Percentiles rank a stretch among this genome's conserved stretches.
phyloP scores from a whole-genome alignment of 1,284 basidiomycete genomes.

The Sporisorium reilianum region DNA sequence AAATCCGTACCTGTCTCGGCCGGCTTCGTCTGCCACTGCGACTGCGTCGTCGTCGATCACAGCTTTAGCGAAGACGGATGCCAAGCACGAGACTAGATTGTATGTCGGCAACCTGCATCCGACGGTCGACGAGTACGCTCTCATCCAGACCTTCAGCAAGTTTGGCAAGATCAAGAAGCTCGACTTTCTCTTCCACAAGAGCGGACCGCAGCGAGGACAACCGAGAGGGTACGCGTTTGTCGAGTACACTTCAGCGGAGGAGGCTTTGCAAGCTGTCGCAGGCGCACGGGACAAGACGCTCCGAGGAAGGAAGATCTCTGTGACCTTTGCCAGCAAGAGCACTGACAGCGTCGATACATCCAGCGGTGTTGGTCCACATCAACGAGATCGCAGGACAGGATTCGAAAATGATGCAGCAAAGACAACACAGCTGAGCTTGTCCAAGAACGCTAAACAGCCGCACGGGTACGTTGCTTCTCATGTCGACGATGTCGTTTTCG shows the following conservation, averaged over 20 bases:
- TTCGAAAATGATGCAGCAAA: constrained; percentile 74
- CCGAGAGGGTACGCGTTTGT: constrained; percentile 95
- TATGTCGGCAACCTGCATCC: constrained; percentile 92
- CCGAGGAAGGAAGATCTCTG: constrained; percentile 85
- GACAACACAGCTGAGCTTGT: constrained; percentile 86
- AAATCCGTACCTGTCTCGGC: constrained; percentile 28
- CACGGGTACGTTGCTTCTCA: constrained; percentile 73
- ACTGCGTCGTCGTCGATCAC: neutral
- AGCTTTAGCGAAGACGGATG: neutral
- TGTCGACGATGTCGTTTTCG: neutral
- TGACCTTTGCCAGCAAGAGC: constrained; percentile 87
- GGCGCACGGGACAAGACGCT: constrained; percentile 83
- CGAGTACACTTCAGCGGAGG: constrained; percentile 75
- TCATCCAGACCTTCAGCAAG: constrained; percentile 89
- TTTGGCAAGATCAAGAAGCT: constrained; percentile 91
- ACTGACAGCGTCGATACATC: neutral
- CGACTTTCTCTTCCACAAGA: constrained; percentile 95
- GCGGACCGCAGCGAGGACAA: constrained; percentile 86
- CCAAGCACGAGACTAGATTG: constrained; percentile 73
- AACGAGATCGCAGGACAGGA: constrained; percentile 20
- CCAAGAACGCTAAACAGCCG: constrained; percentile 78
- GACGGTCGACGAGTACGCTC: constrained; percentile 84
- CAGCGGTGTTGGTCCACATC: constrained; percentile 42
- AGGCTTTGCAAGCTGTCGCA: constrained; percentile 82
- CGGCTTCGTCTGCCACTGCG: constrained; percentile 1